Evolutionary conservation across 2,329 filamentous ascomycete genomes (phyloP), one percentile per base, ranked within the genome.

Genomic region (Fusarium sp.): DNA sequence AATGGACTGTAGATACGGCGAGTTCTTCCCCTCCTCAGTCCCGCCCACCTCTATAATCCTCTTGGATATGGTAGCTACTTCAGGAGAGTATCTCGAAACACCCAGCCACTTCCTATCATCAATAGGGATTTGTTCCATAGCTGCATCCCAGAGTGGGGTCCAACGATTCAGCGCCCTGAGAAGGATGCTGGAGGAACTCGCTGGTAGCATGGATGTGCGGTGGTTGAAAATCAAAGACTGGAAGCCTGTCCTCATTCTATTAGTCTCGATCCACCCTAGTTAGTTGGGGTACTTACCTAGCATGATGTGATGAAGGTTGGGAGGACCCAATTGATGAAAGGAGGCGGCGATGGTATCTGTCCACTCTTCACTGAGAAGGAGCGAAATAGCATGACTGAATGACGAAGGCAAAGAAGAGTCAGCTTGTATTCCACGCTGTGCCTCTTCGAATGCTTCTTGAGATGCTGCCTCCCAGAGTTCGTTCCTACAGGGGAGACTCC

Each of bases 381-480:
- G 52, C 6, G 58, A 52, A 1, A 75, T 10, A 17, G 63, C 38
- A 8, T 64, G 30, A 0, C 33, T 52, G 1, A 58, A 63, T 4
- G 22, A 68, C 0, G 27, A 45, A 52, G 54, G 54, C 15, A 2
- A 52, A 8, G 45, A 32, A 6, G 43, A 30, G 1, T 5, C 2
- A 30, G 1, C 1, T 17, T 58, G 17, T 5, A 30, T 9, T 7
- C 15, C 30, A 0, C 3, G 6, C 25, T 22, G 54, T 8, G 22
- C 1, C 4, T 45, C 25, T 12, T 58, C 61, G 15, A 75, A 76
- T 2, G 6, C 22, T 0, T 4, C 3, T 5, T 25, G 45, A 60
- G 65, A 66, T 11, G 65, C 45, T 4, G 68, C 59, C 17, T 76
- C 70, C 74, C 74, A 76, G 0, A 77, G 25, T 8, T 47, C 40